phyloP scores from a whole-genome alignment of 148 eudicot species.

The Polygonum maritimum region DNA sequence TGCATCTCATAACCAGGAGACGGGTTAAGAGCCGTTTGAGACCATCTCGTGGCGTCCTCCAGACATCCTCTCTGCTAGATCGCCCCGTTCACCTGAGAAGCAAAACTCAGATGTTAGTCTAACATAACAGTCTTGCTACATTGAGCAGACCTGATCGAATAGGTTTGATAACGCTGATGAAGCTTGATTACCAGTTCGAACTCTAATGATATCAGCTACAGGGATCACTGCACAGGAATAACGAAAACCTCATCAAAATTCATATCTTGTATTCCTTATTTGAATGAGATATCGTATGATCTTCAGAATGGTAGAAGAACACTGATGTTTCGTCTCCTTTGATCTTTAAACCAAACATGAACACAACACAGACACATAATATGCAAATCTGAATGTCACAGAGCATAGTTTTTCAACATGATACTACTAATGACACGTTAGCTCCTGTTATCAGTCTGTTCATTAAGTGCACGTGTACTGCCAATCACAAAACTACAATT shows the following conservation, averaged over 20 bases:
- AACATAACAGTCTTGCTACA: not conserved
- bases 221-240: constrained; percentile 58
- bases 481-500: not conserved
- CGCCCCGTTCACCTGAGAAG: constrained; percentile 68
- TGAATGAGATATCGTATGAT: too few species aligned
- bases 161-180: not conserved
- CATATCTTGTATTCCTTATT: not conserved
- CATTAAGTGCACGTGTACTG: not conserved
- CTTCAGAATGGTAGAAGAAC: too few species aligned
- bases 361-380: not conserved
- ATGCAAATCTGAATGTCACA: not conserved
- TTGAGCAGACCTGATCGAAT: not conserved
- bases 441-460: not conserved
- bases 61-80: constrained; percentile 72
- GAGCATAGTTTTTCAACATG: not conserved
- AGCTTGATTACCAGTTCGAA: constrained; percentile 56
- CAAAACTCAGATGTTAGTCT: not conserved
- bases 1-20: not conserved
- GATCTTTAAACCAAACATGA: not conserved
- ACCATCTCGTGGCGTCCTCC: constrained; percentile 70
- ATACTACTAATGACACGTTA: not conserved
- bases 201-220: constrained; percentile 68
- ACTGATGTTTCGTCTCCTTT: not conserved
- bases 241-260: not conserved
- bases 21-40: not conserved